These are phyloP conservation scores for Fusarium subglutinans DNA, from an alignment of 2,329 filamentous ascomycete genomes.

Conservation along the genomic window DNA sequence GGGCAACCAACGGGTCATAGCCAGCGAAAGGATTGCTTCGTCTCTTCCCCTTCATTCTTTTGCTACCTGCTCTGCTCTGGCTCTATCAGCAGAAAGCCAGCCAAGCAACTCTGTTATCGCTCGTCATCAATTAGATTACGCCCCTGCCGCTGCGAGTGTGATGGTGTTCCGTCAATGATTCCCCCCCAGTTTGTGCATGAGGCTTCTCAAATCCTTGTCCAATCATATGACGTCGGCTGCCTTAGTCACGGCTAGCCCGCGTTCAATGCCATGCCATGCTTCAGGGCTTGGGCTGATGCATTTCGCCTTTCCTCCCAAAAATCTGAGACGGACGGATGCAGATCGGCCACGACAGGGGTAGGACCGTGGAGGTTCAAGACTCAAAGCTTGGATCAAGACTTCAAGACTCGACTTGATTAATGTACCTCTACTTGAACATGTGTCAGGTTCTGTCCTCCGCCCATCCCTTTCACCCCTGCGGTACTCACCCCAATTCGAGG, in stretches of 20 bases:
- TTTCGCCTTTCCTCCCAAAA: constrained; percentile 42
- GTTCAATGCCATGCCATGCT: constrained; percentile 38
- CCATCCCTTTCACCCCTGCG: constrained; percentile 33
- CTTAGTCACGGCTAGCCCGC: constrained; percentile 36
- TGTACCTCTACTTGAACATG: constrained; percentile 43
- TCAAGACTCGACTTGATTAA: constrained; percentile 29
- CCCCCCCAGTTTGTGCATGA: constrained; percentile 41
- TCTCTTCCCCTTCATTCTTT: neutral
- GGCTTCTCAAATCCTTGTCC: constrained; percentile 30
- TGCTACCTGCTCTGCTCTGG: neutral
- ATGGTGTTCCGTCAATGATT: constrained; percentile 41
- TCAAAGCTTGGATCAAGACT: neutral
- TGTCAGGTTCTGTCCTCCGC: constrained; percentile 42
- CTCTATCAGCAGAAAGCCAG: neutral
- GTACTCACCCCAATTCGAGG: constrained; percentile 35
- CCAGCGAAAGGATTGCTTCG: neutral
- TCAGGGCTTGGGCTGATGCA: constrained; percentile 42
- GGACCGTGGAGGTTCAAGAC: constrained; percentile 8
- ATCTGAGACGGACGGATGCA: constrained; percentile 52
- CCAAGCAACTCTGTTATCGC: neutral
- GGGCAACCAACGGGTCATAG: constrained; percentile 6
- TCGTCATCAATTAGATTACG: constrained; percentile 22
- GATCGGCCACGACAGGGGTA: constrained; percentile 47
- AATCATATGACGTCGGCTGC: constrained; percentile 24
- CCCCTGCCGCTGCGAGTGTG: constrained; percentile 36